phyloP scores from a whole-genome alignment of 2,329 filamentous ascomycete genomes.

The Aspergillus ibericus region DNA sequence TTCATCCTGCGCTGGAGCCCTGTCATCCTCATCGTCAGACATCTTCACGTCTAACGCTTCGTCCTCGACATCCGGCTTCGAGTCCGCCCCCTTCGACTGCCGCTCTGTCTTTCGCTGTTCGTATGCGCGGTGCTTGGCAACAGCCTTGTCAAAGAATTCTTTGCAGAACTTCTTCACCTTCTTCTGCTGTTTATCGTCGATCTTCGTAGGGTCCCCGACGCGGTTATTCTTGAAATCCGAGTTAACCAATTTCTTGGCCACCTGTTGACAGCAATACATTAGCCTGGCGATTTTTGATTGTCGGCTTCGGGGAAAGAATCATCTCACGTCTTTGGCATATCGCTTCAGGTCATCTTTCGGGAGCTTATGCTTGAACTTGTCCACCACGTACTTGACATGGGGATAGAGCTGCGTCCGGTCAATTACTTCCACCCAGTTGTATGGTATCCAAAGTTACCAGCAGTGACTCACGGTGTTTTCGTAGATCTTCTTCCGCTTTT shows the following conservation, averaged over 20 bases:
- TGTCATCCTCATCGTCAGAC: conserved; percentile 42
- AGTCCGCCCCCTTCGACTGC: conserved; percentile 31
- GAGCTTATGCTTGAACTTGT: conserved; percentile 83
- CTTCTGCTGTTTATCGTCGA: conserved; percentile 74
- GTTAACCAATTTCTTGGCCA: conserved; percentile 84
- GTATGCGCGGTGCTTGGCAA: conserved; percentile 69
- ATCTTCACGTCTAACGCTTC: conserved; percentile 36
- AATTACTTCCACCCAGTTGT: conserved; percentile 1
- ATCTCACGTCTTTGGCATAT: conserved; percentile 61
- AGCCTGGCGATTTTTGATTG: conserved; percentile 27
- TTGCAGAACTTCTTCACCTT: conserved; percentile 82
- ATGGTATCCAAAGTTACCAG: not conserved
- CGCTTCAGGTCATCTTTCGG: conserved; percentile 73
- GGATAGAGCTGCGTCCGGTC: conserved; percentile 66
- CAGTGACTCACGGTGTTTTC: conserved; percentile 79
- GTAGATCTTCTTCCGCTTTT: conserved; percentile 94
- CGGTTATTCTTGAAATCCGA: conserved; percentile 89
- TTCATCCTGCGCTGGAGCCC: conserved; percentile 14
- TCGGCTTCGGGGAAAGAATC: not conserved
- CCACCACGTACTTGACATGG: conserved; percentile 79
- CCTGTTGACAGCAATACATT: conserved; percentile 50
- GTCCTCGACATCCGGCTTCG: conserved; percentile 20
- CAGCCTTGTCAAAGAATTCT: conserved; percentile 83
- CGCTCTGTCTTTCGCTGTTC: conserved; percentile 64
- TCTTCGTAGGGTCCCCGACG: conserved; percentile 76